Evolutionary conservation across 345 rosid genomes (phyloP).

Genomic region (Boechera stricta): DNA sequence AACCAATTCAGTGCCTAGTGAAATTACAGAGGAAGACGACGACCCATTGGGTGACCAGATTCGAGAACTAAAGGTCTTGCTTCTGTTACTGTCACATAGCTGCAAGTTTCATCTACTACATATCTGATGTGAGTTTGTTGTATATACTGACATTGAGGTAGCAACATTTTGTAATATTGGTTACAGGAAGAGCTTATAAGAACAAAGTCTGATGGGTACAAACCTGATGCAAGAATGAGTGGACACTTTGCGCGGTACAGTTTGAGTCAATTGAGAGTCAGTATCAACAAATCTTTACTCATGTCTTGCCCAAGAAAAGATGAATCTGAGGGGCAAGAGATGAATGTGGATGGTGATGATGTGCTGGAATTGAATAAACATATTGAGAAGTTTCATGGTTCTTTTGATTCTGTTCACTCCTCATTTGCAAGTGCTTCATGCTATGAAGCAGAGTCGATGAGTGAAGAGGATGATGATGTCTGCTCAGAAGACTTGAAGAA

Average conservation of each 20-base stretch:
- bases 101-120: background rate
- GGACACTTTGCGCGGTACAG: conserved; percentile 69
- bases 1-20: conserved; percentile 67
- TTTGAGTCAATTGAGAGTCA: conserved; percentile 78
- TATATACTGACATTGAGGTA: conserved; percentile 35
- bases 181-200: conserved; percentile 89
- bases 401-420: conserved; percentile 56
- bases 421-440: conserved; percentile 62
- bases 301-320: conserved; percentile 56
- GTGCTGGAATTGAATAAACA: conserved; percentile 69
- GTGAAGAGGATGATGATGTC: conserved; percentile 61
- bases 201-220: conserved; percentile 67
- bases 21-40: conserved; percentile 75
- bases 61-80: conserved; percentile 72
- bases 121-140: conserved; percentile 6
- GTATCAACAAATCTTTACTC: conserved; percentile 85
- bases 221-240: conserved; percentile 51
- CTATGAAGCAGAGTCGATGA: conserved; percentile 60
- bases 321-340: conserved; percentile 50
- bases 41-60: conserved; percentile 81
- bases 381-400: conserved; percentile 58
- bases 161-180: conserved; percentile 15
- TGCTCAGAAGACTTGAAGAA: conserved; percentile 60
- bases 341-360: conserved; percentile 61
- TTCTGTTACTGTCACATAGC: background rate